phyloP scores from a whole-genome alignment of 202 grass and related monocot genomes.

The Dendrocalamus latiflorus region DNA sequence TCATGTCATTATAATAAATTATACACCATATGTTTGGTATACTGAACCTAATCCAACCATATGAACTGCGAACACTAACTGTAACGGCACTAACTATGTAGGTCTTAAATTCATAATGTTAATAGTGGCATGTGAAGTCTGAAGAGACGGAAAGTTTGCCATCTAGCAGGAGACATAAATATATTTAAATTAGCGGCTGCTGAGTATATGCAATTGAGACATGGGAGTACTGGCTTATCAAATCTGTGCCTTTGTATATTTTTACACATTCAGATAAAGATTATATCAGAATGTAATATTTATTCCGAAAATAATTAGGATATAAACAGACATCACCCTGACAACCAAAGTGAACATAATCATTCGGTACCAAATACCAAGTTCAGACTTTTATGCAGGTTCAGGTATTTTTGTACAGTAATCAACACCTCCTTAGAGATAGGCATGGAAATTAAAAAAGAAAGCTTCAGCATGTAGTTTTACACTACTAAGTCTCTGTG shows the following conservation, averaged over 20 bases:
- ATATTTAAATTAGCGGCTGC: not conserved
- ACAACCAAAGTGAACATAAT: not conserved
- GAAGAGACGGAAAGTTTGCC: conserved; percentile 26
- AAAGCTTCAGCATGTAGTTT: not conserved
- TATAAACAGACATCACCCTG: not conserved
- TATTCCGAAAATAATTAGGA: not conserved
- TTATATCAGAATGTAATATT: not conserved
- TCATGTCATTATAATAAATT: no score
- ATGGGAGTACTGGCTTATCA: not conserved
- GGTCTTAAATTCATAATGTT: not conserved
- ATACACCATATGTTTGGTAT: no score
- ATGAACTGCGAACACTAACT: not conserved
- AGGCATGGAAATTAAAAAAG: not conserved
- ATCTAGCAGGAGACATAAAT: conserved; percentile 30
- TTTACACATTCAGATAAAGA: not conserved
- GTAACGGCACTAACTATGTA: not conserved
- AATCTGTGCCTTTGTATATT: not conserved
- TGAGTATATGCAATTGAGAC: not conserved
- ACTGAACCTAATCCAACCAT: no score
- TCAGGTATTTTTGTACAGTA: no score
- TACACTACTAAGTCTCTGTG: not conserved
- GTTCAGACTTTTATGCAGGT: not conserved
- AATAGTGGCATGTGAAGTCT: not conserved
- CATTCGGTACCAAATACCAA: conserved; percentile 1
- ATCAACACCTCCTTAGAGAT: no score